Base-by-base conservation (phyloP, 768 basidiomycete species). In the Boletus speciosus region DNA sequence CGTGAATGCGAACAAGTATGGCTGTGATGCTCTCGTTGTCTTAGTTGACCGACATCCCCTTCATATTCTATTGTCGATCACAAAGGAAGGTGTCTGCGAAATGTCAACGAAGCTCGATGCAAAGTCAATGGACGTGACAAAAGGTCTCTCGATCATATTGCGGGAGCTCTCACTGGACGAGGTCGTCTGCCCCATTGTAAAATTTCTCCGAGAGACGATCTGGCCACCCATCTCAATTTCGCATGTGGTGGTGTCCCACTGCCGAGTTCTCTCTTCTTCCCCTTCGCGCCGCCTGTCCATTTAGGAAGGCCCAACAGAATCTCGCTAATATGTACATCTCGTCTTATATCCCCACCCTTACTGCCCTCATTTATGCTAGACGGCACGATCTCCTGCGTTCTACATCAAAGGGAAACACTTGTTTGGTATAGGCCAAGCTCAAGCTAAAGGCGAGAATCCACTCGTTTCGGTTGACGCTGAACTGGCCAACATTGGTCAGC, bases 291-390 rank as follows among this genome's bases (percentile, higher is more conserved):
- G 19, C 39, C 3, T 21, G 39, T 7, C 39, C 39, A 12, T 40
- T 12, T 21, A 23, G 39, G 21, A 40, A 21, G 5, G 39, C 12
- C 5, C 39, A 23, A 27, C 31, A 25, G 9, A 43, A 34, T 48
- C 45, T 60, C 49, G 47, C 57, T 43, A 54, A 37, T 10, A 25
- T 52, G 4, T 58, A 59, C 31, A 43, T 56, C 31, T 59, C 61
- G 15, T 62, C 61, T 16, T 59, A 62, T 15, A 62, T 57, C 7
- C 57, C 61, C 1, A 59, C 51, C 3, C 16, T 62, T 16, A 43
- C 38, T 2, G 47, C 61, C 5, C 61, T 62, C 25, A 44, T 57
- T 34, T 37, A 31, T 37, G 48, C 56, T 4, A 21, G 48, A 19
- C 27, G 23, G 2, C 15, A 4, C n/a, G 15, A 9, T 16, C 6